phyloP scores from a whole-genome alignment of 2,329 filamentous ascomycete genomes.

The Keithomyces neogunnii region DNA sequence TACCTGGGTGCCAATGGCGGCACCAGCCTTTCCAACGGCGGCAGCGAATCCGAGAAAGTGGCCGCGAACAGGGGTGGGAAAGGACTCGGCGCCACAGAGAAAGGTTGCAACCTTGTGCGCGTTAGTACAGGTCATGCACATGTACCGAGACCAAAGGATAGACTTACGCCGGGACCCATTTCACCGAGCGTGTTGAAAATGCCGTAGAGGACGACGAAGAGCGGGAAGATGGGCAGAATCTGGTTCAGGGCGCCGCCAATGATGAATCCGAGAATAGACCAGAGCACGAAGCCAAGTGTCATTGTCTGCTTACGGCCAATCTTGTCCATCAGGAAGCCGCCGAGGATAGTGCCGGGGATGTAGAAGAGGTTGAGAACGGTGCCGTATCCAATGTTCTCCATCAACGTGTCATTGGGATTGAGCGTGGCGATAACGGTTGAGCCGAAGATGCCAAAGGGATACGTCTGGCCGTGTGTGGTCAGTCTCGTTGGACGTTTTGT shows the following conservation, averaged over 20 bases:
- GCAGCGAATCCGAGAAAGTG: constrained; percentile 41
- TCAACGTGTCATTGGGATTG: constrained; percentile 11
- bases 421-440: constrained; percentile 15
- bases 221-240: constrained; percentile 36
- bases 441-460: constrained; percentile 16
- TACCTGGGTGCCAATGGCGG: constrained; percentile 36
- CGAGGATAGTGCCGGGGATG: constrained; percentile 22
- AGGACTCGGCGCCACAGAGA: constrained; percentile 39
- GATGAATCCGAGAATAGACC: constrained; percentile 34
- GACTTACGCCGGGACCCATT: constrained; percentile 33
- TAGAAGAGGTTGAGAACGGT: constrained; percentile 16
- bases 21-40: constrained; percentile 41
- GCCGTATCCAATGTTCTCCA: constrained; percentile 15
- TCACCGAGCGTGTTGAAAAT: constrained; percentile 30
- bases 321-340: constrained; percentile 29
- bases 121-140: neutral
- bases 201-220: constrained; percentile 43
- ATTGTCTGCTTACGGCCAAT: constrained; percentile 25
- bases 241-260: constrained; percentile 38
- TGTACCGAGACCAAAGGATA: constrained; percentile 18
- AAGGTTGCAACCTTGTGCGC: constrained; percentile 25
- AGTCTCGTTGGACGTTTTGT: neutral
- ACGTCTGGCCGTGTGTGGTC: constrained; percentile 8
- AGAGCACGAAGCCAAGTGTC: constrained; percentile 14
- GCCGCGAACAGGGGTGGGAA: constrained; percentile 40